Evolutionary conservation across 1,284 basidiomycete species (phyloP), one percentile per base, ranked within the genome.

Genomic region (Flammula alnicola): DNA sequence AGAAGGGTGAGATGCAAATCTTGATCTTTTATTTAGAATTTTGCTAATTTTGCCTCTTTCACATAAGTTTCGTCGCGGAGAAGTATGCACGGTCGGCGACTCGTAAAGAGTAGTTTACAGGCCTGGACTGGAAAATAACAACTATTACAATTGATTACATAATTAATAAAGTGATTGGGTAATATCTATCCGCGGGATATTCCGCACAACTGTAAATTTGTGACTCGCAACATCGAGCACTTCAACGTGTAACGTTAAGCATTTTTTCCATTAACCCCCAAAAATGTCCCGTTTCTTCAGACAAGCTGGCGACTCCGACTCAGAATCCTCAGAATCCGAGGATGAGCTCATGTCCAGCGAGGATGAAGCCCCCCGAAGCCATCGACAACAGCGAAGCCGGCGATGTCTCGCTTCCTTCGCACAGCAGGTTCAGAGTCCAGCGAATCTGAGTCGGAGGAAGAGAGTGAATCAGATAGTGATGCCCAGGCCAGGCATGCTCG

Each of bases 241-340:
- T 16, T 39, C 26, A 39, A 35, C 44, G 38, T 23, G 49, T 40
- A 51, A 40, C 36, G 26, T 14, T 31, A 30, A 12, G 5, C 36
- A 11, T 31, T 40, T 27, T 23, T 48, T 36, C 40, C 44, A 23
- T 20, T 47, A 36, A 23, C 36, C 56, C 44, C 41, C 57, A 36
- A 54, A 52, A 59, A 71, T 93, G 91, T 93, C 91, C 53, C 84
- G 91, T 66, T 94, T 94, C 76, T 93, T 93, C 77, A 86, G 88
- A 74, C 80, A 85, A 74, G 88, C 81, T 49, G 87, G 79, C 67
- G 90, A 93, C 68, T 88, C 87, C 50, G 88, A 92, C 66, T 86
- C 84, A 35, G 88, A 91, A 47, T 80, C 84, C 44, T 85, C 87
- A 59, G 81, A 84, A 53, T 91, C 88, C 39, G 86, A 91, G 55